Base-by-base conservation (phyloP, 805 yeast genomes). In the Kodamaea nitidulidarum region DNA sequence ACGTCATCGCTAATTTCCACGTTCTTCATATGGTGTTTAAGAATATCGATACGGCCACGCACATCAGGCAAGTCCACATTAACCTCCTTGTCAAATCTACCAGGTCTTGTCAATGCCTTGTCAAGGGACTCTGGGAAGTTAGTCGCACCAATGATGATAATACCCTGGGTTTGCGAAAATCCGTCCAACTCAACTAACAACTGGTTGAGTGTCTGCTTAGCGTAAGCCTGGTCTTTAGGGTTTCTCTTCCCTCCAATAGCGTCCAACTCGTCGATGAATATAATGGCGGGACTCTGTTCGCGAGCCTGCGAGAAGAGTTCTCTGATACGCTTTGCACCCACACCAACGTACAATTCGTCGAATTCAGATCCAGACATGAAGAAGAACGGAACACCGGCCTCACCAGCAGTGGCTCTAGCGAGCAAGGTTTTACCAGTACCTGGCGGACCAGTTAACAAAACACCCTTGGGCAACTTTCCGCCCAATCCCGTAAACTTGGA, bases 321-420 rank as follows among this genome's bases (percentile, higher is more conserved):
- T 52, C 99, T 82, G 40, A 93, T 95, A 56, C 98, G 78, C 63
- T 90, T 91, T 39, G 99, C 98, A 58, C 99, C 99, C 33, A 95
- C 98, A 60, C 99, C 99, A 15, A 93, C 98, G 55, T 91, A 93
- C 50, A 95, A 76, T 65, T 93, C 98, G 60, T 95, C 99, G 58
- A 93, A 93, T 61, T 93, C 98, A 1, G 96, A 87, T 34, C 98
- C 98, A 4, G 96, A 86, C 97, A 93, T 91, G 64, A 91, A 91
- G 65, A 90, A 91, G 58, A 93, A 93, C 31, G 98, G 98, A 16
- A 93, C 98, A 40, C 96, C 98, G 5, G 98, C 98, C 65, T 91
- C 98, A 47, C 98, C 98, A 6, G 98, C 98, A 21, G 96, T 95
- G 20, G 98, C 98, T 53, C 98, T 80, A 0, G 98, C 98, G 47